Conservation (phyloP, 345 rosid species). For the Clausena lansium region DNA sequence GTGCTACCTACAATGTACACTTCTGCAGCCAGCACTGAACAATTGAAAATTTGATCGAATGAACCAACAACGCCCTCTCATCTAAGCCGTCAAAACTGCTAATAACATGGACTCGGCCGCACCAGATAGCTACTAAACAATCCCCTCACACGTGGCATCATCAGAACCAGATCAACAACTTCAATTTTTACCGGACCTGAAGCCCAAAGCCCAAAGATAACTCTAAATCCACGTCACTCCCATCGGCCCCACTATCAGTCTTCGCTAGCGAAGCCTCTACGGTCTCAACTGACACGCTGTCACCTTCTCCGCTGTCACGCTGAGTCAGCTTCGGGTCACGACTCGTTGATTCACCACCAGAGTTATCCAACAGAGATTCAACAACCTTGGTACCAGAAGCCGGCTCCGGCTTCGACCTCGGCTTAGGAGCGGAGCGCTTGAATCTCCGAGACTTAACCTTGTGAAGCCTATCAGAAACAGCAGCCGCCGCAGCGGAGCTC, state of each 20-base stretch:
- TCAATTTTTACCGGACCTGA: not conserved
- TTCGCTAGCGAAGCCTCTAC: slow-evolving; percentile 30
- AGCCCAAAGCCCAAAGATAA: slow-evolving; percentile 25
- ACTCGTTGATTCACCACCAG: not conserved
- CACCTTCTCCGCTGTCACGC: slow-evolving; percentile 21
- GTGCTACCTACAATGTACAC: not conserved
- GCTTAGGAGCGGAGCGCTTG: slow-evolving; percentile 25
- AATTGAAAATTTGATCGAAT: not conserved
- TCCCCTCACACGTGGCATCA: not conserved
- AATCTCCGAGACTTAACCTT: slow-evolving; percentile 26
- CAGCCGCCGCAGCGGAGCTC: not conserved
- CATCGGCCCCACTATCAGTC: slow-evolving; percentile 23
- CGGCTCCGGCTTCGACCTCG: not conserved
- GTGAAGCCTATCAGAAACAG: slow-evolving; percentile 12
- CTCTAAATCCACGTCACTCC: slow-evolving; percentile 23
- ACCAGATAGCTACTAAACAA: not conserved
- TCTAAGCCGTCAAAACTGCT: not conserved
- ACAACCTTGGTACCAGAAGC: not conserved
- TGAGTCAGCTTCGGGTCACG: slow-evolving; percentile 17
- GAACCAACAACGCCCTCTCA: too few relatives aligned
- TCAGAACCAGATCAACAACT: too few relatives aligned
- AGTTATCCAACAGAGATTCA: not conserved
- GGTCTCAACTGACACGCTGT: slow-evolving; percentile 32
- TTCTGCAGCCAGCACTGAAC: too few relatives aligned
- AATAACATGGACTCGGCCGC: not conserved